Conservation (phyloP, 257 asterid species). For the Forsythia suspensa region DNA sequence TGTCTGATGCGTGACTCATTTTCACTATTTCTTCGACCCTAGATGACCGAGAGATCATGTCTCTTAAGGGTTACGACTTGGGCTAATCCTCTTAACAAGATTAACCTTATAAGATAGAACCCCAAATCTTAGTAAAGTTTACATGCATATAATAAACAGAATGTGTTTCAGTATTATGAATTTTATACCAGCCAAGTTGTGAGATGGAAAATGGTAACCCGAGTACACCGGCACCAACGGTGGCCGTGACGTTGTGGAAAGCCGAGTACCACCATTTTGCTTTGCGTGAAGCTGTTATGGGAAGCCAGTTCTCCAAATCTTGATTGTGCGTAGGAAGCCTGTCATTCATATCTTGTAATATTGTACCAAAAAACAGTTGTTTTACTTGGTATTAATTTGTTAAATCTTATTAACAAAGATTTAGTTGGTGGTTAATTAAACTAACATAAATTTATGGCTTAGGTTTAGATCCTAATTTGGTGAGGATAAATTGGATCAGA, state of each 20-base stretch:
- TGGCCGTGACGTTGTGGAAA: conserved; percentile 38
- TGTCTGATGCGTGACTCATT: too few species aligned
- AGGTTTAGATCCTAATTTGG: background rate
- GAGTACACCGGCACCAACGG: conserved; percentile 45
- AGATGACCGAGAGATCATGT: too few species aligned
- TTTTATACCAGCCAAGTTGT: conserved; percentile 33
- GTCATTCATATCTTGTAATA: background rate
- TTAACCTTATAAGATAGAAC: too few species aligned
- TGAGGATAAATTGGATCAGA: background rate
- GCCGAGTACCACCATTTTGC: conserved; percentile 48
- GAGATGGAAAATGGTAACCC: conserved; percentile 38
- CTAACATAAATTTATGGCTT: background rate
- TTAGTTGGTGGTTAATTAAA: background rate
- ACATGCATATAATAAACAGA: too few species aligned
- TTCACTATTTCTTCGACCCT: too few species aligned
- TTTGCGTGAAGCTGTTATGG: conserved; percentile 40
- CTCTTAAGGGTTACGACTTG: too few species aligned
- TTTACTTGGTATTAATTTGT: background rate
- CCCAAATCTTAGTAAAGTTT: too few species aligned
- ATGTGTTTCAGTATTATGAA: background rate
- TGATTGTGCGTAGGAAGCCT: background rate
- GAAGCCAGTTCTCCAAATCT: conserved; percentile 35
- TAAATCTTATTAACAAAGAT: background rate
- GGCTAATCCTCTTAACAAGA: too few species aligned
- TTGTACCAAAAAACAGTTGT: background rate